A percentile compares a stretch with the other conserved stretches of the same genome.
Conservation (phyloP, 1,139 yeast genomes). For the Spathaspora jeffriesii region DNA sequence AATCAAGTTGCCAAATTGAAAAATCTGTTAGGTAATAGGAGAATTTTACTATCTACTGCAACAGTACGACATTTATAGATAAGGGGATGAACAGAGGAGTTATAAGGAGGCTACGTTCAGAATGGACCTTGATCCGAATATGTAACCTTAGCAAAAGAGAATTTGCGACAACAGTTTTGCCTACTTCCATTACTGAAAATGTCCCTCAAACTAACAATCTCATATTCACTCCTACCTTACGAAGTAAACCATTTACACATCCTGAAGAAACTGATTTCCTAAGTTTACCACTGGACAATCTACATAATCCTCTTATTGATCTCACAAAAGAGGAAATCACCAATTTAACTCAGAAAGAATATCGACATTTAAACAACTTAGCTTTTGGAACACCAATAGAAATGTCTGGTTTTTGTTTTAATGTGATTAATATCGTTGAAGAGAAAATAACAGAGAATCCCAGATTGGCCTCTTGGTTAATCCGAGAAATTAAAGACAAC, state of each 20-base stretch:
- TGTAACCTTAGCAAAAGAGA: neutral
- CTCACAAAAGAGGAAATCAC: constrained; percentile 28
- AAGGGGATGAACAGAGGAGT: neutral
- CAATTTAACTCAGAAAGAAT: constrained; percentile 21
- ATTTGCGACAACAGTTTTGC: neutral
- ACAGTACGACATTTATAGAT: neutral
- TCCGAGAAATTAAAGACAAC: constrained; percentile 4
- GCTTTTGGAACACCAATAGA: constrained; percentile 26
- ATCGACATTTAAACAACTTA: constrained; percentile 24
- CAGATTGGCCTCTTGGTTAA: constrained; percentile 16
- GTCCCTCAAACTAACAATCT: neutral
- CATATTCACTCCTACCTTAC: constrained; percentile 5
- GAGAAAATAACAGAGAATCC: constrained; percentile 29
- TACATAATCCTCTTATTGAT: constrained; percentile 35
- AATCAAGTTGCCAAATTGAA: neutral
- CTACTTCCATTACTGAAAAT: neutral
- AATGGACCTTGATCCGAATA: neutral
- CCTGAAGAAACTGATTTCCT: neutral
- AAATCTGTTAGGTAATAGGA: too few species aligned
- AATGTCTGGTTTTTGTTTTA: constrained; percentile 29
- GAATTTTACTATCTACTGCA: too few species aligned
- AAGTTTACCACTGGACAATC: constrained; percentile 19
- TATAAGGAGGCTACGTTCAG: neutral
- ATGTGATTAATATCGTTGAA: constrained; percentile 28
- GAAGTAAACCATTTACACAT: constrained; percentile 9